Conservation (phyloP, 768 basidiomycete genomes). For the Cystofilobasidium macerans region DNA sequence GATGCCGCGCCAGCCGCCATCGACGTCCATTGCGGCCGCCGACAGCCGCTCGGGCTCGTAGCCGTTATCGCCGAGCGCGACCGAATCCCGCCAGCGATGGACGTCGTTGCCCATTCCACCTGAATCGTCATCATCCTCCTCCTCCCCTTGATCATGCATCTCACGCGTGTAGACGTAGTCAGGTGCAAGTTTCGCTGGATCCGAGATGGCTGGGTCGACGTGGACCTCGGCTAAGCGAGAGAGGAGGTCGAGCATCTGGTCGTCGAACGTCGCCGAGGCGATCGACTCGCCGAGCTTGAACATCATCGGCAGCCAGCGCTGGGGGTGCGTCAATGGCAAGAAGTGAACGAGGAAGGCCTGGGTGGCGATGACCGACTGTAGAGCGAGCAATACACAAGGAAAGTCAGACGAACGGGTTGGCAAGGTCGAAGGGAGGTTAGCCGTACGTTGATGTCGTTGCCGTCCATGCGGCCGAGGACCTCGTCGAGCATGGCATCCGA, state of each 20-base stretch:
- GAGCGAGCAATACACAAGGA: not conserved
- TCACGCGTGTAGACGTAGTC: constrained; percentile 22
- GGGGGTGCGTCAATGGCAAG: constrained; percentile 71
- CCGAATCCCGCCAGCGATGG: constrained; percentile 29
- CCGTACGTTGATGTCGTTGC: constrained; percentile 60
- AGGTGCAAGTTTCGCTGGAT: constrained; percentile 12
- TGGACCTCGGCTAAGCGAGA: constrained; percentile 68
- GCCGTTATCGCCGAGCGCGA: constrained; percentile 23
- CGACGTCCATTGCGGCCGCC: constrained; percentile 3
- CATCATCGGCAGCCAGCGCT: constrained; percentile 57
- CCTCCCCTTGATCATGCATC: constrained; percentile 28
- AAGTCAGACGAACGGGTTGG: not conserved
- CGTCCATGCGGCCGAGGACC: constrained; percentile 66
- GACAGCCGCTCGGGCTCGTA: constrained; percentile 20
- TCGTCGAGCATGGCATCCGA: constrained; percentile 78
- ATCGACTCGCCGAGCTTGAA: constrained; percentile 80
- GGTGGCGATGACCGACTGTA: constrained; percentile 50
- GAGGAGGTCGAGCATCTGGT: constrained; percentile 75
- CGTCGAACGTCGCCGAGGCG: constrained; percentile 81
- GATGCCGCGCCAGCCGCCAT: constrained; percentile 19
- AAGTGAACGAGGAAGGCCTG: constrained; percentile 80
- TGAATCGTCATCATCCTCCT: constrained; percentile 31
- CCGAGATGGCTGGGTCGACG: constrained; percentile 43
- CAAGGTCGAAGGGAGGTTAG: constrained; percentile 6
- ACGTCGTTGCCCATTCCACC: constrained; percentile 7